A percentile compares a stretch with the other conserved stretches of the same genome.
Evolutionary conservation across 2,329 filamentous ascomycete species (phyloP).

Genomic region (Apiospora koreana): DNA sequence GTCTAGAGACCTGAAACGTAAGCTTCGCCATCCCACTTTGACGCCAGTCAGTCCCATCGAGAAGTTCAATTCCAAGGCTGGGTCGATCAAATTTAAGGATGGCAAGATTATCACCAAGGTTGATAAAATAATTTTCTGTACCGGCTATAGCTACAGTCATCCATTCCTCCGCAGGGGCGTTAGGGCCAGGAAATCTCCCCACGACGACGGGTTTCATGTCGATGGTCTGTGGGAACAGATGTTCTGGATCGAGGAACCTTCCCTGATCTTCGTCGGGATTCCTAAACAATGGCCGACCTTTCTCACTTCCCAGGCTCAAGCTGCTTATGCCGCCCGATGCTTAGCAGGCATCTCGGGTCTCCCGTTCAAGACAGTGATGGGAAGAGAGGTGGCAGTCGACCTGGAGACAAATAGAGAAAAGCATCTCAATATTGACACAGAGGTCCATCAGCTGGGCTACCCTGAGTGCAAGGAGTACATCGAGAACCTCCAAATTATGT

Average conservation of each 20-base stretch:
- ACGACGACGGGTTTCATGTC: background rate
- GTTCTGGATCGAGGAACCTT: conserved; percentile 10
- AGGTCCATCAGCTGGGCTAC: background rate
- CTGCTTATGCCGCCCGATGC: background rate
- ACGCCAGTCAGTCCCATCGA: background rate
- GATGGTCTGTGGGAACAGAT: conserved; percentile 13
- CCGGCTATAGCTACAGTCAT: background rate
- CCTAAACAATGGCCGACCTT: conserved; percentile 5
- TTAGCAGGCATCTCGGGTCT: background rate
- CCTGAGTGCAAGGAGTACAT: background rate
- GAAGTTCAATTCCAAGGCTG: background rate
- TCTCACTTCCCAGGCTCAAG: background rate
- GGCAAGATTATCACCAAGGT: background rate
- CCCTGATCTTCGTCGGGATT: conserved; percentile 4
- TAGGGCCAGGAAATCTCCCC: background rate
- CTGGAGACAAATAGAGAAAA: background rate
- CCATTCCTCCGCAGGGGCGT: conserved; percentile 7
- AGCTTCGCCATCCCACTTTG: background rate
- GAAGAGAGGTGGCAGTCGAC: background rate
- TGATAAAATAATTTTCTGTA: conserved; percentile 11
- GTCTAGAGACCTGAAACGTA: background rate
- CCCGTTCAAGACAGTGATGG: background rate
- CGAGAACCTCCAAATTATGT: background rate
- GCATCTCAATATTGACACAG: background rate
- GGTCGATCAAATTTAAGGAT: background rate